A percentile compares a stretch with the other conserved stretches of the same genome.
These are phyloP conservation scores for Alternaria triticina DNA, from an alignment of 2,329 filamentous ascomycete species.

Conservation along the genomic window DNA sequence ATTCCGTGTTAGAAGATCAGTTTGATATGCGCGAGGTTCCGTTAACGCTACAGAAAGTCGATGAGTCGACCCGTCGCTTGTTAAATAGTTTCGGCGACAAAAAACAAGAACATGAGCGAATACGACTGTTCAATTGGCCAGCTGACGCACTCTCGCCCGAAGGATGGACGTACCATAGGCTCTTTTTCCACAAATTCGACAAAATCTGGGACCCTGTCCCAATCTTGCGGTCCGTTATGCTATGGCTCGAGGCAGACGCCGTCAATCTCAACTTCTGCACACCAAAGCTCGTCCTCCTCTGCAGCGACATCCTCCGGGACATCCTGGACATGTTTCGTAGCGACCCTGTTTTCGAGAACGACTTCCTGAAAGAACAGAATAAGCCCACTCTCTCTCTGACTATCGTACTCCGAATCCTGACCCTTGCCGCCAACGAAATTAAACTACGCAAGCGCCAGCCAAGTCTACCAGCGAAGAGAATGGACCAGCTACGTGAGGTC, in stretches of 20 bases:
- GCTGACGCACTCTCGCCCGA: fast-evolving
- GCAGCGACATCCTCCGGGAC: background rate
- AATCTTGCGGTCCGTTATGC: background rate
- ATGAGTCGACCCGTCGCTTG: background rate
- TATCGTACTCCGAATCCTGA: background rate
- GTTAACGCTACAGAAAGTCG: background rate
- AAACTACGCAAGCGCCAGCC: background rate
- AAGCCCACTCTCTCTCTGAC: background rate
- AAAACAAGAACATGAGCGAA: background rate
- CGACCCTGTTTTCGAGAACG: background rate
- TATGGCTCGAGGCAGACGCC: background rate
- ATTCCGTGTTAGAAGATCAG: background rate
- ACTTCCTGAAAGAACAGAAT: background rate
- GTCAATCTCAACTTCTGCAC: background rate
- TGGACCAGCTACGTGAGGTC: background rate
- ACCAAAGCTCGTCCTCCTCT: background rate
- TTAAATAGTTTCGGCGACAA: background rate
- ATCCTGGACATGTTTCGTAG: background rate
- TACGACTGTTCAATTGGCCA: background rate
- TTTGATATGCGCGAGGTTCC: background rate
- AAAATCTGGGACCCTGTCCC: fast-evolving
- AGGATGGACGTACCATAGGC: background rate
- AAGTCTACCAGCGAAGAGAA: background rate
- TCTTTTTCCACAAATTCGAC: background rate
- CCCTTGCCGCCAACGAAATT: background rate